Evolutionary conservation across 345 rosid species (phyloP).

Genomic region (Salix suchowensis): DNA sequence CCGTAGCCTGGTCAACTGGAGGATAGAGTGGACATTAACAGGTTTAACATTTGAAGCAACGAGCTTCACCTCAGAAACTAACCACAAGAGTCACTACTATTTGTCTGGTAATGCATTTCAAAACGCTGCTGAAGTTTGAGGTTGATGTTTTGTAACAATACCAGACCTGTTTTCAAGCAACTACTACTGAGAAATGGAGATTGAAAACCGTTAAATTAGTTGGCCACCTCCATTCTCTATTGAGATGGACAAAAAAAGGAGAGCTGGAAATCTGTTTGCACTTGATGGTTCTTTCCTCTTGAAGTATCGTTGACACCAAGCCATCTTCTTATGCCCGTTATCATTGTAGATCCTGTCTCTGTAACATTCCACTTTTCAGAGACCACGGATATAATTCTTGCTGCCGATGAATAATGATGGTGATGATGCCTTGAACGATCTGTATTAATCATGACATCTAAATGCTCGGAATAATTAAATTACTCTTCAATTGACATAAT

Average conservation of each 20-base stretch:
- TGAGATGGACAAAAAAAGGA: not conserved
- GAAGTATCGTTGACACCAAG: conserved; percentile 32
- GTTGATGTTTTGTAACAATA: too few relatives aligned
- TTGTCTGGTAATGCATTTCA: too few relatives aligned
- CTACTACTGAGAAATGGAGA: not conserved
- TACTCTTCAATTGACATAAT: accelerated
- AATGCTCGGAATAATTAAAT: not conserved
- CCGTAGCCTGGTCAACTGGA: not conserved
- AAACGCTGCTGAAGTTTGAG: too few relatives aligned
- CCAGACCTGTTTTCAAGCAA: too few relatives aligned
- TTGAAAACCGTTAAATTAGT: not conserved
- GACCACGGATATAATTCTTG: not conserved
- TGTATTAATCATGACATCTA: not conserved
- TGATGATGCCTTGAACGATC: conserved; percentile 1
- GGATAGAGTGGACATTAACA: not conserved
- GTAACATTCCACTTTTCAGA: not conserved
- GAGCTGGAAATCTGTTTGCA: not conserved
- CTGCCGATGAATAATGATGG: not conserved
- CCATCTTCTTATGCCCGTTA: conserved; percentile 11
- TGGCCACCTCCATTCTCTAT: conserved; percentile 11
- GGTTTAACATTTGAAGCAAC: not conserved
- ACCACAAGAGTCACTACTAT: not conserved
- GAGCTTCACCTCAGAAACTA: not conserved
- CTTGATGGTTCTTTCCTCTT: conserved; percentile 9
- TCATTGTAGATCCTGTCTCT: not conserved